These are phyloP conservation scores for Metarhizium brunneum DNA, from an alignment of 2,329 filamentous ascomycete genomes.

Conservation along the genomic window DNA sequence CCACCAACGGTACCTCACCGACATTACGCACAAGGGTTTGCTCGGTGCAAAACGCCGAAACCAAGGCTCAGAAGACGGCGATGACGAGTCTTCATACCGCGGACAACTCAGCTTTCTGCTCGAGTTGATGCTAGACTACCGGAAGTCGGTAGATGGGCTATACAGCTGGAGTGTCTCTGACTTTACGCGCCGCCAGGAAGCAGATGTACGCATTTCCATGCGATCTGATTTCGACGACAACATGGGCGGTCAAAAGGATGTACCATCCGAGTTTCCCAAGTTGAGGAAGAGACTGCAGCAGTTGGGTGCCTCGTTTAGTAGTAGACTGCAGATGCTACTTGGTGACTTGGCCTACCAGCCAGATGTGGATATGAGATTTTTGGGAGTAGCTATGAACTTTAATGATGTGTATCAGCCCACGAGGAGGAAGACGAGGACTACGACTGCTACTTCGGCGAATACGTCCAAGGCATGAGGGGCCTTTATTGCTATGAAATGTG, in stretches of 20 bases:
- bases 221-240: conserved; percentile 17
- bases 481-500: no score
- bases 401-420: conserved; percentile 89
- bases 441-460: conserved; percentile 13
- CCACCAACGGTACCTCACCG: conserved; percentile 81
- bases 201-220: conserved; percentile 65
- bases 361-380: conserved; percentile 89
- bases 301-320: conserved; percentile 67
- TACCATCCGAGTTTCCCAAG: conserved; percentile 59
- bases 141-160: conserved; percentile 84
- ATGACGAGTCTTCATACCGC: conserved; percentile 73
- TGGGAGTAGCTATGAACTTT: conserved; percentile 98
- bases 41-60: conserved; percentile 58
- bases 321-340: conserved; percentile 68
- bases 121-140: conserved; percentile 87
- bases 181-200: conserved; percentile 84
- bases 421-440: conserved; percentile 47
- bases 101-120: conserved; percentile 86
- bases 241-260: conserved; percentile 36
- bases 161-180: conserved; percentile 94
- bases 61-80: conserved; percentile 47
- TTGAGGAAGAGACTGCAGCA: conserved; percentile 64
- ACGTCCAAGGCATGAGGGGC: conserved; percentile 17
- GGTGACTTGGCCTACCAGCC: conserved; percentile 89
- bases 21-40: conserved; percentile 92